These are phyloP conservation scores for Venturiaceae sp. DNA, from an alignment of 2,329 filamentous ascomycete species.

Conservation along the genomic window DNA sequence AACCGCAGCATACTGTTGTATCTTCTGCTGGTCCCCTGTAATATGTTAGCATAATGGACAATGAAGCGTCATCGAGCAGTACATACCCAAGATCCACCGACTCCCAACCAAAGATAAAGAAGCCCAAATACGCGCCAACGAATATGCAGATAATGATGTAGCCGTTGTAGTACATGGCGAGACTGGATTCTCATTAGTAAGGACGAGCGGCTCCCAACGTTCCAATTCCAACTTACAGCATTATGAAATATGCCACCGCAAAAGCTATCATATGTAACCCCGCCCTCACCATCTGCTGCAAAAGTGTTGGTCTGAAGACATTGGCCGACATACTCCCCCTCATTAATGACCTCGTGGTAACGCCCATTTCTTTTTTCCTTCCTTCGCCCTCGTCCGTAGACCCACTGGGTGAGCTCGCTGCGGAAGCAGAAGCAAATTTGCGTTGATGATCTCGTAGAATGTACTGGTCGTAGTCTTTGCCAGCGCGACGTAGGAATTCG, in stretches of 20 bases:
- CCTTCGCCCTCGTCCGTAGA: not conserved
- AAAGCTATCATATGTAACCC: conserved; percentile 62
- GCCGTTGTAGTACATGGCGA: conserved; percentile 55
- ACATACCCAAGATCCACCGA: conserved; percentile 6
- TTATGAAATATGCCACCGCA: conserved; percentile 67
- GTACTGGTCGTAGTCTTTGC: conserved; percentile 63
- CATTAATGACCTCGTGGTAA: not conserved
- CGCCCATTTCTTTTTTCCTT: not conserved
- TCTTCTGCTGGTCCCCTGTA: conserved; percentile 4
- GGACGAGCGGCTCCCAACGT: conserved; percentile 13
- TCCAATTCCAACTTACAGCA: conserved; percentile 38
- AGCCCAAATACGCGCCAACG: conserved; percentile 63
- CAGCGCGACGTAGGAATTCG: conserved; percentile 60
- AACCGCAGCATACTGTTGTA: conserved; percentile 8
- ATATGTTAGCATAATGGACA: not conserved
- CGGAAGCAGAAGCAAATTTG: not conserved
- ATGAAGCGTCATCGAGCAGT: not conserved
- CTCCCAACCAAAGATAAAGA: conserved; percentile 67
- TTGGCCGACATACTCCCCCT: not conserved
- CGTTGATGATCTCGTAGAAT: conserved; percentile 45
- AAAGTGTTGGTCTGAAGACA: conserved; percentile 42
- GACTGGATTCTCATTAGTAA: not conserved
- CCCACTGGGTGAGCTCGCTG: not conserved
- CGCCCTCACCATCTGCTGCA: conserved; percentile 59
- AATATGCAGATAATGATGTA: conserved; percentile 78